Percentiles rank a stretch among this genome's conserved stretches.
Evolutionary conservation across 2,329 filamentous ascomycete species (phyloP).

Genomic region (Phyllosticta citribraziliensis): DNA sequence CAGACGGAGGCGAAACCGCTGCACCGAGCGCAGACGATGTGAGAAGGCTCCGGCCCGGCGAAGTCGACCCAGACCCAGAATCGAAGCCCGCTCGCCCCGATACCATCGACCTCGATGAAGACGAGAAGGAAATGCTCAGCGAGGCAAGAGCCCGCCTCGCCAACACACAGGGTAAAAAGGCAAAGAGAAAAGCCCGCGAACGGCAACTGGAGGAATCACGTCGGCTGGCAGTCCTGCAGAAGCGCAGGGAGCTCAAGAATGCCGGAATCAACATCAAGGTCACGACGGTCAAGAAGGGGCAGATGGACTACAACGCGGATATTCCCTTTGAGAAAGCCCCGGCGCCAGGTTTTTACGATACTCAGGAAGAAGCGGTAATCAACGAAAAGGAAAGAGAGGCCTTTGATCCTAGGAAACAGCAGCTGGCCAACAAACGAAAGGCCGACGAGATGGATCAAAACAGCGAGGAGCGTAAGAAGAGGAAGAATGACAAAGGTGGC

Average conservation of each 20-base stretch:
- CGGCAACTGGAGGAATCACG: conserved; percentile 91
- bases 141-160: conserved; percentile 92
- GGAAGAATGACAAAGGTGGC: conserved; percentile 78
- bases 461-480: conserved; percentile 64
- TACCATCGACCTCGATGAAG: conserved; percentile 95
- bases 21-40: conserved; percentile 92
- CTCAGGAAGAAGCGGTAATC: conserved; percentile 63
- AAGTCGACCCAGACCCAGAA: conserved; percentile 95
- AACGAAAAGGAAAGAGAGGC: conserved; percentile 79
- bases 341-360: conserved; percentile 86
- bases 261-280: conserved; percentile 98
- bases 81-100: conserved; percentile 92
- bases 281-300: conserved; percentile 77
- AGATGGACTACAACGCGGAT: conserved; percentile 99
- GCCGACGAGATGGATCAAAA: conserved; percentile 73
- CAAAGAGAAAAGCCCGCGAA: conserved; percentile 93
- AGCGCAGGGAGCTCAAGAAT: conserved; percentile 91
- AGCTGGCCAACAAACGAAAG: conserved; percentile 85
- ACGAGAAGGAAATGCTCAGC: conserved; percentile 99
- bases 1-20: conserved; percentile 73
- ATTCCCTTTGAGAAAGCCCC: conserved; percentile 95
- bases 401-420: conserved; percentile 89
- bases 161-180: conserved; percentile 98
- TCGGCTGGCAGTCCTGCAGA: conserved; percentile 81
- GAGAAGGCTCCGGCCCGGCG: conserved; percentile 70